Percentiles rank a stretch among this genome's conserved stretches.
phyloP scores from a whole-genome alignment of 1,139 yeast species.

The Sugiyamaella xylanicola region DNA sequence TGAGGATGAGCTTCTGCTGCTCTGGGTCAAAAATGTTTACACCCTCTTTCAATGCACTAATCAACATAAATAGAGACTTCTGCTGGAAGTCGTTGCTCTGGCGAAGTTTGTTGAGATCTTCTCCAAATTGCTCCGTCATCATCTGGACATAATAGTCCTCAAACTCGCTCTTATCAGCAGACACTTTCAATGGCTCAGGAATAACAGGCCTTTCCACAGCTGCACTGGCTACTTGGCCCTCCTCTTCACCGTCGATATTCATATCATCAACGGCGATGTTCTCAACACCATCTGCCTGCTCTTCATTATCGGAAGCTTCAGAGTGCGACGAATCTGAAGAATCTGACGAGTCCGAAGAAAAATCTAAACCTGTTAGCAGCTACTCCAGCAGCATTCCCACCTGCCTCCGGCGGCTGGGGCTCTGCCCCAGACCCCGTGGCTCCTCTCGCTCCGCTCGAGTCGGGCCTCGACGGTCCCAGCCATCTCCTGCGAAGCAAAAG shows the following conservation, averaged over 20 bases:
- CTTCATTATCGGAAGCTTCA: slow-evolving; percentile 23
- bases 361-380: slow-evolving; percentile 28
- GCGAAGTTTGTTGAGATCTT: slow-evolving; percentile 43
- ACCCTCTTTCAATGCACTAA: slow-evolving; percentile 45
- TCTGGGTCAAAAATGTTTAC: slow-evolving; percentile 42
- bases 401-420: neutral
- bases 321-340: slow-evolving; percentile 25
- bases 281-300: slow-evolving; percentile 23
- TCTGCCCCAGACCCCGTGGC: neutral
- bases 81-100: slow-evolving; percentile 44
- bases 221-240: neutral
- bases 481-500: neutral
- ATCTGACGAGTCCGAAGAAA: slow-evolving; percentile 35
- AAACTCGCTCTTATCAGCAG: slow-evolving; percentile 31
- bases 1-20: slow-evolving; percentile 35
- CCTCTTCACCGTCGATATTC: slow-evolving; percentile 25
- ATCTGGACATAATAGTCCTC: slow-evolving; percentile 39
- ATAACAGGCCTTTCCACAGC: slow-evolving; percentile 21
- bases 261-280: slow-evolving; percentile 21
- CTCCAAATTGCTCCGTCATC: slow-evolving; percentile 44
- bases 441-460: neutral
- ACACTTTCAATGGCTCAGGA: slow-evolving; percentile 27
- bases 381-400: neutral
- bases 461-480: neutral
- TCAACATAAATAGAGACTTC: slow-evolving; percentile 40